phyloP scores from a whole-genome alignment of 352 stramenopile genomes.

The Globisporangium sylvaticum region DNA sequence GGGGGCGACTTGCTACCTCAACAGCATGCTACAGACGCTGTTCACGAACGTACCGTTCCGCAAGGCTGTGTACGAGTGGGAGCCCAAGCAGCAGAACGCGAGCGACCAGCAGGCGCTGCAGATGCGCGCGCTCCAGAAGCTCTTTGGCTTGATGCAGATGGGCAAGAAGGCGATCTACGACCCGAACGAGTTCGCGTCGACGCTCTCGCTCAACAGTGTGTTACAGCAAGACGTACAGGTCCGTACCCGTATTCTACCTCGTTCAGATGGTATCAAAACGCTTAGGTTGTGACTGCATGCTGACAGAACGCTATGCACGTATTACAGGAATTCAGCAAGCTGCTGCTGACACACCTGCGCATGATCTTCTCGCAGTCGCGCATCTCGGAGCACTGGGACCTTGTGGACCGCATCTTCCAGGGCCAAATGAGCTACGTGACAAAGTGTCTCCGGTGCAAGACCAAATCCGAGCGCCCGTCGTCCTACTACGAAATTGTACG shows the following conservation, averaged over 20 bases:
- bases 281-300: conserved; percentile 3
- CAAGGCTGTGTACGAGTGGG: conserved; percentile 74
- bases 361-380: conserved; percentile 71
- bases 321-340: conserved; percentile 84
- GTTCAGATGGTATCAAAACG: background rate
- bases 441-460: conserved; percentile 71
- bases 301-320: background rate
- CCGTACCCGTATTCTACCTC: background rate
- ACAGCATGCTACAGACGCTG: conserved; percentile 85
- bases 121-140: conserved; percentile 77
- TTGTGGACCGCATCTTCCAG: conserved; percentile 77
- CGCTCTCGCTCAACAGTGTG: conserved; percentile 74
- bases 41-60: conserved; percentile 76
- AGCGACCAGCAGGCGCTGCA: conserved; percentile 52
- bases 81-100: conserved; percentile 47
- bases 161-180: conserved; percentile 69
- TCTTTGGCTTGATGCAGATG: conserved; percentile 84
- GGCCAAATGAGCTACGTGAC: conserved; percentile 84
- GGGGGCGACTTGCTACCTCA: conserved; percentile 86
- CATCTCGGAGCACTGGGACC: conserved; percentile 46
- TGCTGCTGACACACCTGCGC: conserved; percentile 74
- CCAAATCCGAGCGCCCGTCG: conserved; percentile 55
- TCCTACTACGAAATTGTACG: conserved; percentile 83
- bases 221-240: conserved; percentile 88
- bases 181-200: conserved; percentile 72